Base-by-base conservation (phyloP, 805 yeast species). In the Alloascoidea hylecoeti region DNA sequence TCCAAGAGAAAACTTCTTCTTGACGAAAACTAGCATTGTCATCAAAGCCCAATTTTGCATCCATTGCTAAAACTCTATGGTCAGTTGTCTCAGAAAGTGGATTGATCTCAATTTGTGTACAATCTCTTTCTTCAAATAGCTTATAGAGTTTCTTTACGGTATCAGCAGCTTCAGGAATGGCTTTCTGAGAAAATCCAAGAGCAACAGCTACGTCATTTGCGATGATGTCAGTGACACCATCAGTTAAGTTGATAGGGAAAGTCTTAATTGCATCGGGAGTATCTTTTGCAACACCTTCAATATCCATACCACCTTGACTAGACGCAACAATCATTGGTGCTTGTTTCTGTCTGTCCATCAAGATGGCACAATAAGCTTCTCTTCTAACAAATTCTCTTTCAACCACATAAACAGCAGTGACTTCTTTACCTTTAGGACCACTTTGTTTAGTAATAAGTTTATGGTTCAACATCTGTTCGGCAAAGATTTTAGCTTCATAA, bases 291-390 rank as follows among this genome's bases (percentile, higher is more conserved):
- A 92, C 97, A 60, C 95, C 95, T 71, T 92, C 99, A 55, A 92
- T 92, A 67, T 92, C 96, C 95, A 92, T 88, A 70, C 99, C 99
- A 68, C 99, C 99, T 67, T 92, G 92, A 46, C 94, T 69, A 23
- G 96, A 86, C 37, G 96, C 96, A 46, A 92, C 95, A 55, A 92
- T 82, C 65, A 92, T 70, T 43, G 97, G 95, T 49, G 73, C 68
- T 64, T 88, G 94, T 48, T 79, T 72, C 49, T 77, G 72, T 68
- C 99, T 85, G 71, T 92, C 97, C 81, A 88, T 74, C 50, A 92
- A 71, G 49, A 92, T 85, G 45, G 96, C 94, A 49, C 92, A 64
- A 66, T 92, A 92, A 41, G 96, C 94, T 69, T 92, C 99, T 50
- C 94, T 86, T 52, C 78, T 70, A 42, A 92, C 95, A 55, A 82